Conservation (phyloP, 345 rosid genomes). For the Arabis hirsuta region DNA sequence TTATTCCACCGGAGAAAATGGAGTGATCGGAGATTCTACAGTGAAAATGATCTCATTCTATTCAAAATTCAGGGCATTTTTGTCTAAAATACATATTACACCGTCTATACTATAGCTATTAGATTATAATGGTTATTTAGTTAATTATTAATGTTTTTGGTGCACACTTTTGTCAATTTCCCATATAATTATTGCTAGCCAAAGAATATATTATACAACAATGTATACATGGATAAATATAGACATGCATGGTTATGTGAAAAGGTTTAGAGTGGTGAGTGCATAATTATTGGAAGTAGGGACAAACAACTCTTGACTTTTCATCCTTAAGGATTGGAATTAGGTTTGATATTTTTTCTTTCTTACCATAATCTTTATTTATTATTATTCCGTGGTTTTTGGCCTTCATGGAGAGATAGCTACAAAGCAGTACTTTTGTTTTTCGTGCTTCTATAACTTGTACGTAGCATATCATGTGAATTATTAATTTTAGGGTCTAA, state of each 20-base stretch:
- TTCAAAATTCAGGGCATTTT: too few species aligned
- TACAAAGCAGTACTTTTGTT: neutral
- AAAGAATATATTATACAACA: slow-evolving; percentile 17
- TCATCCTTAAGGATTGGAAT: slow-evolving; percentile 41
- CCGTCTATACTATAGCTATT: too few species aligned
- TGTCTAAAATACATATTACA: too few species aligned
- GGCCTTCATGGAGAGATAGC: slow-evolving; percentile 6
- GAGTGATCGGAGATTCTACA: too few species aligned
- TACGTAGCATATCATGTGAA: neutral
- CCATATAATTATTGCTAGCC: neutral
- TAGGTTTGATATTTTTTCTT: slow-evolving; percentile 41
- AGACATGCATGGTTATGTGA: slow-evolving; percentile 35
- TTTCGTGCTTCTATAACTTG: neutral
- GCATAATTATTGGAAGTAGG: slow-evolving; percentile 48
- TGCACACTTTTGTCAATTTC: too few species aligned
- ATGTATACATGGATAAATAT: slow-evolving; percentile 12
- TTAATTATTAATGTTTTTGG: too few species aligned
- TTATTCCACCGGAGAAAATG: too few species aligned
- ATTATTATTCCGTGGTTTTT: slow-evolving; percentile 12
- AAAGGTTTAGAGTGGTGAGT: slow-evolving; percentile 37
- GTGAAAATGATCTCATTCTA: too few species aligned
- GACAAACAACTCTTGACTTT: slow-evolving; percentile 57
- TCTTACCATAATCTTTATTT: slow-evolving; percentile 30
- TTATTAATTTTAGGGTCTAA: neutral
- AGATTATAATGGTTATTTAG: too few species aligned